Base-by-base conservation (phyloP, 768 basidiomycete genomes). In the Hygrophoropsis aurantiaca region DNA sequence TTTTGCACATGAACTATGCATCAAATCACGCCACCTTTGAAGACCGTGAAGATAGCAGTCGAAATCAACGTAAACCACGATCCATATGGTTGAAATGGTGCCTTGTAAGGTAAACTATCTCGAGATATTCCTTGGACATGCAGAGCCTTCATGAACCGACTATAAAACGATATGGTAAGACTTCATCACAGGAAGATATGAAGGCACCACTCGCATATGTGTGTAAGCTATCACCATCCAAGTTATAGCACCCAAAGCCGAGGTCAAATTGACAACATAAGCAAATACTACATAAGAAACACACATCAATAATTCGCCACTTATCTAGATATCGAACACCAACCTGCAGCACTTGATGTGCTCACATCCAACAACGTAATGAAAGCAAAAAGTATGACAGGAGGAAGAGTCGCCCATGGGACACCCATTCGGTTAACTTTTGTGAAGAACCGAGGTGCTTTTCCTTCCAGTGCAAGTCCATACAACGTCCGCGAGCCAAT, bases 301-400 rank as follows among this genome's bases (percentile, higher is more conserved):
- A 13, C 27, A 30, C 27, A 21, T 43, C 24, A 32, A 16, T 10
- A 16, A 4, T n/a, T 37, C 34, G 21, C 26, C 10, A 20, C n/a
- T 20, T 40, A 11, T 11, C 34, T n/a, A 21, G 13, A 24, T 24
- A 25, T 20, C 2, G 7, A 16, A 23, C 24, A 55, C 56, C 46
- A 9, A 80, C 79, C 80, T 66, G 74, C 74, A 11, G 79, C 71
- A 52, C 78, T 71, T 1, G 78, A 77, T 0, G 74, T 66, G 3
- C 61, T 66, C 21, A 82, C 75, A 49, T 85, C 85, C 50, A 86
- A 68, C 67, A 80, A 87, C 4, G 81, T 80, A 15, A 86, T 68
- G 19, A 62, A 61, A 52, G 79, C 79, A 68, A 83, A 84, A 7
- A 63, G 43, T 6, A 78, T 77, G 57, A 80, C 85, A 9, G 81